These are phyloP conservation scores for Alternaria postmessia DNA, from an alignment of 2,329 filamentous ascomycete species.

Conservation along the genomic window DNA sequence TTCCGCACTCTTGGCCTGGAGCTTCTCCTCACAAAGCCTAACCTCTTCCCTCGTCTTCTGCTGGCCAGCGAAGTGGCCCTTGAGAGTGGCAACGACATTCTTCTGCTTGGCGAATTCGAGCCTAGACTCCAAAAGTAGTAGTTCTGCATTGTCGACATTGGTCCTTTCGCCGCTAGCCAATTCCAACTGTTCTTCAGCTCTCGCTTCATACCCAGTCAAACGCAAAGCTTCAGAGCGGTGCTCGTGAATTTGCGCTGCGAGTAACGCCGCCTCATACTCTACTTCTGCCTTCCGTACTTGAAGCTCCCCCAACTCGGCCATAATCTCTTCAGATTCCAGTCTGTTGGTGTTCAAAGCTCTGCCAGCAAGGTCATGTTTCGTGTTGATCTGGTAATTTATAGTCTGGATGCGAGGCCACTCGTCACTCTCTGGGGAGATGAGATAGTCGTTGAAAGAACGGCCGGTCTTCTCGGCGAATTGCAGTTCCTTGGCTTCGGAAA, in stretches of 20 bases:
- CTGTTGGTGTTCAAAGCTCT: constrained; percentile 22
- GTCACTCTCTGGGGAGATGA: background rate
- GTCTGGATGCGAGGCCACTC: constrained; percentile 29
- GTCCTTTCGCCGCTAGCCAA: constrained; percentile 27
- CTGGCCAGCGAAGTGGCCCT: constrained; percentile 17
- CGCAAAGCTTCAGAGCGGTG: constrained; percentile 28
- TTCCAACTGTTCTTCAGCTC: constrained; percentile 17
- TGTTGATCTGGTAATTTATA: constrained; percentile 28
- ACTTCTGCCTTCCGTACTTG: constrained; percentile 28
- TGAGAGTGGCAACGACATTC: constrained; percentile 13
- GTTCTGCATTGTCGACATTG: constrained; percentile 22
- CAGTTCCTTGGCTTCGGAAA: constrained; percentile 41
- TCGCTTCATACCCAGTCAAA: constrained; percentile 18
- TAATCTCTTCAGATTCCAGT: constrained; percentile 19
- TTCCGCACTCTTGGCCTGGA: constrained; percentile 20
- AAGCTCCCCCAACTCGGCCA: constrained; percentile 24
- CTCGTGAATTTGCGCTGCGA: constrained; percentile 36
- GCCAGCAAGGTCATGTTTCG: constrained; percentile 25
- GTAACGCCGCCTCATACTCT: constrained; percentile 24
- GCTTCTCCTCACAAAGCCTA: constrained; percentile 12
- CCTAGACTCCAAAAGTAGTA: constrained; percentile 18
- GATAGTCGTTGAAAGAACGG: constrained; percentile 28
- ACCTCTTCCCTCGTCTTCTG: constrained; percentile 21
- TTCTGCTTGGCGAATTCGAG: constrained; percentile 27
- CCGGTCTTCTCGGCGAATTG: constrained; percentile 32